phyloP scores from a whole-genome alignment of 164 flowering plant genomes.

The Dillenia suffruticosa region DNA sequence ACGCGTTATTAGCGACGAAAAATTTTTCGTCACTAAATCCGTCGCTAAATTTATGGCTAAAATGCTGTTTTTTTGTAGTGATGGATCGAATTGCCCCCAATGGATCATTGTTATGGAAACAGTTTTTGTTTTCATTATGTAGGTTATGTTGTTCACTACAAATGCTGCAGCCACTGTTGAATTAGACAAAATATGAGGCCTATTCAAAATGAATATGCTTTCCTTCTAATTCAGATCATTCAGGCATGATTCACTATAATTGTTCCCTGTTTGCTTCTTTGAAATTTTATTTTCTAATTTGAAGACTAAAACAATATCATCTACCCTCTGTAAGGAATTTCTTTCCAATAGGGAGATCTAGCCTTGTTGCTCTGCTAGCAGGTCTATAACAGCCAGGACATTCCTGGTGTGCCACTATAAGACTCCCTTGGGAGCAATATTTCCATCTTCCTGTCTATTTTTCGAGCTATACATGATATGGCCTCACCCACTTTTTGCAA shows the following conservation, averaged over 20 bases:
- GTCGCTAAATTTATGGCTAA: too few species aligned
- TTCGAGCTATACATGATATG: neutral
- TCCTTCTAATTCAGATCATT: neutral
- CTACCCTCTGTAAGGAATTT: too few species aligned
- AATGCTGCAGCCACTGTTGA: neutral
- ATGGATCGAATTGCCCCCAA: conserved; percentile 84
- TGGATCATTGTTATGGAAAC: conserved; percentile 96
- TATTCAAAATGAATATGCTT: neutral
- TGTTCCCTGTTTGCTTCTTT: too few species aligned
- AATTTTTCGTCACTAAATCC: too few species aligned
- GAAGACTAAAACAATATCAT: too few species aligned
- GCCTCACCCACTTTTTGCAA: neutral
- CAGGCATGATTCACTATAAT: neutral
- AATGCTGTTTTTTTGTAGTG: too few species aligned
- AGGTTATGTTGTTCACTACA: neutral
- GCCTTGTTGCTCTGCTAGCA: conserved; percentile 16
- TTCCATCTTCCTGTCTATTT: neutral
- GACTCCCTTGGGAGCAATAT: conserved; percentile 69
- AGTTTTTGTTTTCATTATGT: conserved; percentile 2
- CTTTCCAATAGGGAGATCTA: too few species aligned
- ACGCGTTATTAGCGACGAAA: too few species aligned
- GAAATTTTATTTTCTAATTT: too few species aligned
- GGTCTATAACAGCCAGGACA: conserved; percentile 83
- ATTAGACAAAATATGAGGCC: neutral
- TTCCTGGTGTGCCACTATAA: conserved; percentile 84